Conservation (phyloP, 176 grass and related monocot species). For the Aegilops tauschii region DNA sequence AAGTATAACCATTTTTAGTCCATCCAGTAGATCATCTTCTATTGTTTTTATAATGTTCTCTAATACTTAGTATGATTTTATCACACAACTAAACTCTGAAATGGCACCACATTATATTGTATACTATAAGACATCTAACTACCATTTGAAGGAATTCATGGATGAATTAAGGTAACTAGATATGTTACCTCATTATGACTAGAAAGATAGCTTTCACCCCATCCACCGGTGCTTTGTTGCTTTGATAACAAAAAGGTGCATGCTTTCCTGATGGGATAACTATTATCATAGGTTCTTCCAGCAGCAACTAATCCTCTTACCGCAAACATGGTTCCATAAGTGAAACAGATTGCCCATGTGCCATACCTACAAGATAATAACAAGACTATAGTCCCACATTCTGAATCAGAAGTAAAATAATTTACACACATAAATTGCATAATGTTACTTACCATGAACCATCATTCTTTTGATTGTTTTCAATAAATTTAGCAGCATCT, state of each 20-base stretch:
- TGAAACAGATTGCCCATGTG: not conserved
- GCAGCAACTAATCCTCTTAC: not conserved
- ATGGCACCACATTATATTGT: not conserved
- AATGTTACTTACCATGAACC: constrained; percentile 36
- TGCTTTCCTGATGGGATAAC: not conserved
- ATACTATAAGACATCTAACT: not conserved
- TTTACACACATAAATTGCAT: not conserved
- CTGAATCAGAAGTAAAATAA: not conserved
- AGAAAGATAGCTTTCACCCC: not conserved
- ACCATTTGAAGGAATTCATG: not conserved
- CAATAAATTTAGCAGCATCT: constrained; percentile 17
- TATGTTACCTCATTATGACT: not conserved
- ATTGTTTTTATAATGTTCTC: no score
- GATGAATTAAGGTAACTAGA: not conserved
- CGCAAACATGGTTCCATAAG: not conserved
- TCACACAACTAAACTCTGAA: not conserved
- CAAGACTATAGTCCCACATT: no score
- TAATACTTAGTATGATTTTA: no score
- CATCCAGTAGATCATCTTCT: no score
- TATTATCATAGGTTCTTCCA: not conserved
- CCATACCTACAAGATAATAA: not conserved
- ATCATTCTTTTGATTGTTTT: constrained; percentile 31
- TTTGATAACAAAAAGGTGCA: not conserved
- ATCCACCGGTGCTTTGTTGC: not conserved
- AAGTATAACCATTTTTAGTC: no score